Percentiles rank a stretch among this genome's conserved stretches.
These are phyloP conservation scores for Penicillium steckii DNA, from an alignment of 495 filamentous ascomycete genomes.

Conservation along the genomic window DNA sequence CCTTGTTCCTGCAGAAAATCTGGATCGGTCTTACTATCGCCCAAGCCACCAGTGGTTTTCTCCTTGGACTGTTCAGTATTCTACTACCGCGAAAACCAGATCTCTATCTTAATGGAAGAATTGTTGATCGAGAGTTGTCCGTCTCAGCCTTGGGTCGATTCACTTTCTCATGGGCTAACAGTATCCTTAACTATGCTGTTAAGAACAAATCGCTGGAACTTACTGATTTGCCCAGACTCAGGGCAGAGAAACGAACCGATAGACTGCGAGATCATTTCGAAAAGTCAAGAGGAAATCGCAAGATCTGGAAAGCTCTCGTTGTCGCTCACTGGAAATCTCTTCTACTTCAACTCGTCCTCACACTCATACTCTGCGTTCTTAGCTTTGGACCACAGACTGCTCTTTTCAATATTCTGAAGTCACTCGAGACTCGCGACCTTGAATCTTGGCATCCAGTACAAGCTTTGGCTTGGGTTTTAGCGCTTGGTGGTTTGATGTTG, in stretches of 20 bases:
- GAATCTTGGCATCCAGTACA: conserved; percentile 28
- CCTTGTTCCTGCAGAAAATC: conserved; percentile 1
- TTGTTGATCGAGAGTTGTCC: conserved; percentile 64
- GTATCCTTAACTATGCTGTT: conserved; percentile 51
- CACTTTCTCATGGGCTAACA: conserved; percentile 61
- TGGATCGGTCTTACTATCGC: conserved; percentile 20
- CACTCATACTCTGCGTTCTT: conserved; percentile 50
- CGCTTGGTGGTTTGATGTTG: conserved; percentile 57
- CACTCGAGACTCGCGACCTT: conserved; percentile 57
- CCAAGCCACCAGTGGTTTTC: conserved; percentile 22
- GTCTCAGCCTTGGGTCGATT: conserved; percentile 59
- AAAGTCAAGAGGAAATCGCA: conserved; percentile 41
- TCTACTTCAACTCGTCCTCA: conserved; percentile 53
- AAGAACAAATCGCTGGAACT: conserved; percentile 58
- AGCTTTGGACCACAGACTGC: conserved; percentile 71
- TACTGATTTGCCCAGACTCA: conserved; percentile 54
- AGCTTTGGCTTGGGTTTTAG: conserved; percentile 68
- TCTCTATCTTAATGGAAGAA: conserved; percentile 53
- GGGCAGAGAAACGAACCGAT: conserved; percentile 25
- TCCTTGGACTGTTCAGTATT: conserved; percentile 31
- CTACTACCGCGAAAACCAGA: conserved; percentile 66
- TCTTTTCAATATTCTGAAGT: conserved; percentile 59
- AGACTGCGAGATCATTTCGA: conserved; percentile 49
- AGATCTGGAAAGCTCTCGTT: conserved; percentile 61
- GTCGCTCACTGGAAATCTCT: conserved; percentile 53